Conservation (phyloP, 345 rosid species). For the Acer saccharum region DNA sequence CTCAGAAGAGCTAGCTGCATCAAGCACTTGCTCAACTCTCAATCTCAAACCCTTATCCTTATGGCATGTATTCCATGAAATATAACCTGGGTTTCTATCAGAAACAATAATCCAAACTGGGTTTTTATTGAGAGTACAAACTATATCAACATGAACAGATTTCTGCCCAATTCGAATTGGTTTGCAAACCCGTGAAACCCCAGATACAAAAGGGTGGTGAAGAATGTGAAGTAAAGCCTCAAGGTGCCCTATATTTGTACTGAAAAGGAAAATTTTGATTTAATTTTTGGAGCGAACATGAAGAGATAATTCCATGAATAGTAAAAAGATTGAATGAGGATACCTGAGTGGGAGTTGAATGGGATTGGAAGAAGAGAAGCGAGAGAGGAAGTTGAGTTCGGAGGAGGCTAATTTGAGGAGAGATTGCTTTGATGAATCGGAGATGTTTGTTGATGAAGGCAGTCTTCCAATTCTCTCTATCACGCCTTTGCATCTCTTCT, state of each 20-base stretch:
- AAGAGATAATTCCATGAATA: background rate
- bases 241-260: conserved; percentile 78
- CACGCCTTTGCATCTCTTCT: conserved; percentile 51
- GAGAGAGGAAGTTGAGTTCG: conserved; percentile 75
- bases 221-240: conserved; percentile 72
- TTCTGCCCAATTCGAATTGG: conserved; percentile 30
- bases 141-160: conserved; percentile 67
- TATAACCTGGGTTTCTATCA: conserved; percentile 72
- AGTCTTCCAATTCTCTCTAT: conserved; percentile 44
- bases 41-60: conserved; percentile 55
- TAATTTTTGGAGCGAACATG: background rate
- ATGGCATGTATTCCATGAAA: conserved; percentile 51
- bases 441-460: conserved; percentile 35
- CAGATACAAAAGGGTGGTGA: conserved; percentile 54
- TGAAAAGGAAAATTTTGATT: conserved; percentile 22
- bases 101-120: conserved; percentile 91
- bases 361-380: conserved; percentile 29
- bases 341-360: conserved; percentile 53
- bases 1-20: conserved; percentile 49
- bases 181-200: conserved; percentile 86
- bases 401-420: conserved; percentile 69
- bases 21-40: conserved; percentile 49
- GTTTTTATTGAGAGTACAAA: conserved; percentile 55
- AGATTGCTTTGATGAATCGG: conserved; percentile 55
- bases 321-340: background rate